Percentiles rank a stretch among this genome's conserved stretches.
Conservation (phyloP, 2,329 filamentous ascomycete genomes). For the Pestalotiopsis sp. region DNA sequence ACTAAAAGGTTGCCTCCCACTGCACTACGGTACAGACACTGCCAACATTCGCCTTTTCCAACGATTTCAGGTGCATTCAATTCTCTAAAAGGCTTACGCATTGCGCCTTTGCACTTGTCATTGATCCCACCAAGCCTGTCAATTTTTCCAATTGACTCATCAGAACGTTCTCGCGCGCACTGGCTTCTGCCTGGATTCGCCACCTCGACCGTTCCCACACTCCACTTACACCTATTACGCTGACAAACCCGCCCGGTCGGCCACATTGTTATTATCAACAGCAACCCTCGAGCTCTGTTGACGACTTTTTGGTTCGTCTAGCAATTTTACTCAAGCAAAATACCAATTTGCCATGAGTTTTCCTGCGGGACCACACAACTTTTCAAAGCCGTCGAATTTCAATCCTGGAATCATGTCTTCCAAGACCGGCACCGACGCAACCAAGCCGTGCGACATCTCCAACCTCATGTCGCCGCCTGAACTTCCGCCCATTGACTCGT, state of each 20-base stretch:
- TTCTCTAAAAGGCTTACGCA: conserved; percentile 8
- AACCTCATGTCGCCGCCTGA: conserved; percentile 67
- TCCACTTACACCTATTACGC: conserved; percentile 18
- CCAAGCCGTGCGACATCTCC: conserved; percentile 51
- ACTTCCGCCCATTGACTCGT: conserved; percentile 54
- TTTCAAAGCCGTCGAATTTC: conserved; percentile 16
- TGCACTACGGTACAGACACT: neutral
- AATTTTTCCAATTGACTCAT: conserved; percentile 24
- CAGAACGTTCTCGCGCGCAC: conserved; percentile 22
- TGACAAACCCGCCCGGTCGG: conserved; percentile 25
- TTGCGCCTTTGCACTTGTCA: conserved; percentile 12
- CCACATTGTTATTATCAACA: conserved; percentile 15
- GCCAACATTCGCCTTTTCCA: neutral
- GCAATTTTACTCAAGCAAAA: neutral
- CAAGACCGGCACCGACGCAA: conserved; percentile 26
- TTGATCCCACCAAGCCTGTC: conserved; percentile 16
- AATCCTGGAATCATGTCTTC: conserved; percentile 22
- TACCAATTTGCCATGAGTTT: neutral
- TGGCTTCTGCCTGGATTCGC: conserved; percentile 29
- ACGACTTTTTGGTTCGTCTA: conserved; percentile 15
- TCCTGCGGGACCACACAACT: neutral
- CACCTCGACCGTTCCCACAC: conserved; percentile 21
- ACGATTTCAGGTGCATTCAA: conserved; percentile 11
- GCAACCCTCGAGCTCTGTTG: too few relatives aligned
- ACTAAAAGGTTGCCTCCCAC: conserved; percentile 6